Evolutionary conservation across 2,329 filamentous ascomycete species (phyloP).

Genomic region (Trichoderma afroharzianum): DNA sequence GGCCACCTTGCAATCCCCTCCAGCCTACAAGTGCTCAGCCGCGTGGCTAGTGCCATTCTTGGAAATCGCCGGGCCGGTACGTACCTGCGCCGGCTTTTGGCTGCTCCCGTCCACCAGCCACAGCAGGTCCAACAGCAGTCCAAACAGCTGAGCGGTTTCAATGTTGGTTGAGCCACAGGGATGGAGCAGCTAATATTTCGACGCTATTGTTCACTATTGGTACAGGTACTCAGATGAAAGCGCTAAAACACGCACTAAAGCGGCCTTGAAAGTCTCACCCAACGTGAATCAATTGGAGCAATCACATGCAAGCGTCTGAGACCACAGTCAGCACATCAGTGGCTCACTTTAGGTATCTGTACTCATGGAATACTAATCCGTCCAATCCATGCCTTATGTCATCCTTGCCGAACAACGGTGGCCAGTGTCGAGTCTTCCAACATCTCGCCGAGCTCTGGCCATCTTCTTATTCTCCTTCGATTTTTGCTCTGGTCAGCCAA

Average conservation of each 20-base stretch:
- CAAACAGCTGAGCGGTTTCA: not conserved
- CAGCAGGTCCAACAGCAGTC: not conserved
- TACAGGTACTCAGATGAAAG: not conserved
- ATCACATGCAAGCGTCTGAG: slow-evolving; percentile 17
- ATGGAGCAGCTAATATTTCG: not conserved
- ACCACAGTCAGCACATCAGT: not conserved
- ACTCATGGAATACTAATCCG: not conserved
- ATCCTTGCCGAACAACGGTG: slow-evolving; percentile 16
- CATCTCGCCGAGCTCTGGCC: not conserved
- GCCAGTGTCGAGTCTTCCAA: not conserved
- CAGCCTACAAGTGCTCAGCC: slow-evolving; percentile 7
- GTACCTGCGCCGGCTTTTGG: not conserved
- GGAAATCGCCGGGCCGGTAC: not conserved
- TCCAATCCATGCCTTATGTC: slow-evolving; percentile 19
- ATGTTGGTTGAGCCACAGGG: slow-evolving; percentile 10
- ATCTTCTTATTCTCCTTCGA: not conserved
- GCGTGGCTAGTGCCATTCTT: slow-evolving; percentile 8
- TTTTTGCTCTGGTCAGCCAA: not conserved
- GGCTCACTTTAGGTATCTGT: not conserved
- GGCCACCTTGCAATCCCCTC: slow-evolving; percentile 18
- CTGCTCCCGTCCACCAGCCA: slow-evolving; percentile 1
- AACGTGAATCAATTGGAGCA: not conserved
- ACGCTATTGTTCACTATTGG: not conserved
- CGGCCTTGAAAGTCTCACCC: not conserved
- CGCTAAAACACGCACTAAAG: not conserved